A percentile compares a stretch with the other conserved stretches of the same genome.
Evolutionary conservation across 2,329 filamentous ascomycete genomes (phyloP).

Genomic region (Verticillium zaregamsianum): DNA sequence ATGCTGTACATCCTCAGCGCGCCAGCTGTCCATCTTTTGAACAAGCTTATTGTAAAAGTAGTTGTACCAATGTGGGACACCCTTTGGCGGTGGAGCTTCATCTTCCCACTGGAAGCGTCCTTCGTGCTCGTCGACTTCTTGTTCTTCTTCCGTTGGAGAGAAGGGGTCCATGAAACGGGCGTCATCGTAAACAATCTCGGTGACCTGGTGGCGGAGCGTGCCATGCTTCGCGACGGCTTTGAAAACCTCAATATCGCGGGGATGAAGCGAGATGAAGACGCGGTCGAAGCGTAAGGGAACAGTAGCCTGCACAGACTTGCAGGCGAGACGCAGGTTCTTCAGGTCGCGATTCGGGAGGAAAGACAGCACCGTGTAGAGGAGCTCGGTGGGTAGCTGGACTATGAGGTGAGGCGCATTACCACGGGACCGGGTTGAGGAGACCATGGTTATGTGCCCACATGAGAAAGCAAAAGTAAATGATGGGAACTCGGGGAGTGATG

Average conservation of each 20-base stretch:
- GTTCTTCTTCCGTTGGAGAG: neutral
- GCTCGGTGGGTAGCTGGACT: no score
- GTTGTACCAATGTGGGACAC: no score
- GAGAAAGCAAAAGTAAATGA: no score
- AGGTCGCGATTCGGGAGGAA: neutral
- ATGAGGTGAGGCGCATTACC: no score
- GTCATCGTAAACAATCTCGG: neutral
- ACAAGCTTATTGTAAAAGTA: neutral
- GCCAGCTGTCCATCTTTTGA: no score
- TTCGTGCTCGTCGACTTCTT: no score
- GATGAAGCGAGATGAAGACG: slow-evolving; percentile 14
- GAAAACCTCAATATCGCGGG: slow-evolving; percentile 14
- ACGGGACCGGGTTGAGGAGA: no score
- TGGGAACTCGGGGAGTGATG: no score
- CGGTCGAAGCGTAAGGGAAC: slow-evolving; percentile 7
- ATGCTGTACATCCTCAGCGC: neutral
- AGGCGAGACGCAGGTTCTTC: slow-evolving; percentile 4
- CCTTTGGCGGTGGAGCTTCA: neutral
- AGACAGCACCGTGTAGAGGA: neutral
- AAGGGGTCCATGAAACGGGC: neutral
- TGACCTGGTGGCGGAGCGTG: neutral
- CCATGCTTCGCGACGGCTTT: slow-evolving; percentile 30
- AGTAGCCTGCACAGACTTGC: neutral
- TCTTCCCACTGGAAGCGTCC: no score
- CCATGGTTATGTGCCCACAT: no score